Evolutionary conservation across 192 early-diverging fungal species (phyloP), one percentile per base, ranked within the genome.

Genomic region (Coemansia sp.): DNA sequence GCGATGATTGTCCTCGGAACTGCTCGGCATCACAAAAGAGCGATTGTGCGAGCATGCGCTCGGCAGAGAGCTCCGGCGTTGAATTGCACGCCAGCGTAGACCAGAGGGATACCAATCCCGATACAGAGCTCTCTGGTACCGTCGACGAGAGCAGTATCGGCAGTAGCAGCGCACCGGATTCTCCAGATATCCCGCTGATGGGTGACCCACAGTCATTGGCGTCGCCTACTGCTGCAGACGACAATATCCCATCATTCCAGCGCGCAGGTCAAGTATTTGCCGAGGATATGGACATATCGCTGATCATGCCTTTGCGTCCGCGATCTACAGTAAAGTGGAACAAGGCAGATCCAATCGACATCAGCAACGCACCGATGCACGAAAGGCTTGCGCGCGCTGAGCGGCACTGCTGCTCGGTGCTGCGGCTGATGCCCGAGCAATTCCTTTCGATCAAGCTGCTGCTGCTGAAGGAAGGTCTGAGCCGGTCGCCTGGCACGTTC

Each of bases 381-480:
- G 64, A 69, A 26, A 77, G 62, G 57, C 79, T 82, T 56, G 73
- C 74, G 7, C 25, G 77, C 4, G 87, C 88, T 31, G 94, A 97
- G 75, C 72, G 75, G 3, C 69, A 83, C 16, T 87, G 90, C 61
- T 92, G 92, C 51, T 87, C 87, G 14, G 90, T 87, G 5, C 84
- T 97, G 57, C 88, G 95, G 27, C 83, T 97, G 14, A 82, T 87
- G 3, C 93, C 94, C 6, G 86, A 87, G 22, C 89, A 91, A 72
- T 97, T 94, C 71, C 83, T 97, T 8, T 76, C 85, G 17, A 92
- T 92, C 64, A 95, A 94, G 72, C 72, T 83, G 17, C 88, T 86
- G 21, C 81, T 97, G 61, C 85, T 97, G 19, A 62, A 80, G 16
- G 89, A 67, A 82, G 83, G 73, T 26, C 49, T 57, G 49, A 62